Evolutionary conservation across 1,284 basidiomycete genomes (phyloP).

Genomic region (Ustilago bromivora): DNA sequence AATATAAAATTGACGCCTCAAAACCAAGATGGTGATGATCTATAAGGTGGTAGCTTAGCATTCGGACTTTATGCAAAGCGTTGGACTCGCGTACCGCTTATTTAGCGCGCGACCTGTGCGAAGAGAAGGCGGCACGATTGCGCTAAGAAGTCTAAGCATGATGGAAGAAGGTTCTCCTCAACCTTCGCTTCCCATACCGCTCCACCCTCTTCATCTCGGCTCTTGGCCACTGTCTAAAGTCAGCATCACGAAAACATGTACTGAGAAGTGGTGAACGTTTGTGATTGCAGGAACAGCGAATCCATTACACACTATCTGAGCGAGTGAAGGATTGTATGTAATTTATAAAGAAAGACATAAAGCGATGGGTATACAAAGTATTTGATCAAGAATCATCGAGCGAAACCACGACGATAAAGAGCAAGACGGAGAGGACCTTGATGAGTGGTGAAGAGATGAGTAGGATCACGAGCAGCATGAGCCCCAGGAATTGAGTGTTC

Average conservation of each 20-base stretch:
- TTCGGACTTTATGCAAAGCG: not conserved
- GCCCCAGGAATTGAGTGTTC: slow-evolving; percentile 37
- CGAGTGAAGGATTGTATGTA: not conserved
- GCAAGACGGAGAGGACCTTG: slow-evolving; percentile 45
- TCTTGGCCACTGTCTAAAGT: not conserved
- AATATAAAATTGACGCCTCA: not conserved
- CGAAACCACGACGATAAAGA: slow-evolving; percentile 27
- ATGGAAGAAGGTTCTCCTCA: not conserved
- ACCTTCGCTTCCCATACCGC: not conserved
- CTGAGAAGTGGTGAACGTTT: not conserved
- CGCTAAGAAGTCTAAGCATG: not conserved
- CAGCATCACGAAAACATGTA: too few species aligned
- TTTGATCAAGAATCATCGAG: slow-evolving; percentile 15
- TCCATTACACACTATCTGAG: slow-evolving; percentile 5
- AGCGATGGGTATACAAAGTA: slow-evolving; percentile 8
- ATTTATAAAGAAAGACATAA: not conserved
- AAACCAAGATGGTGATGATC: too few species aligned
- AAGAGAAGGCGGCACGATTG: not conserved
- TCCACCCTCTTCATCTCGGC: not conserved
- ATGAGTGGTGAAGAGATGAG: slow-evolving; percentile 49
- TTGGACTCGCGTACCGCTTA: slow-evolving; percentile 3
- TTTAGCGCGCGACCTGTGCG: not conserved
- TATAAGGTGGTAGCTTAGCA: too few species aligned
- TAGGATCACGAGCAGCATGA: slow-evolving; percentile 44
- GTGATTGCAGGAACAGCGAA: not conserved